Evolutionary conservation across 1,139 yeast species (phyloP), one percentile per base, ranked within the genome.

Genomic region (Candida frijolesensis): DNA sequence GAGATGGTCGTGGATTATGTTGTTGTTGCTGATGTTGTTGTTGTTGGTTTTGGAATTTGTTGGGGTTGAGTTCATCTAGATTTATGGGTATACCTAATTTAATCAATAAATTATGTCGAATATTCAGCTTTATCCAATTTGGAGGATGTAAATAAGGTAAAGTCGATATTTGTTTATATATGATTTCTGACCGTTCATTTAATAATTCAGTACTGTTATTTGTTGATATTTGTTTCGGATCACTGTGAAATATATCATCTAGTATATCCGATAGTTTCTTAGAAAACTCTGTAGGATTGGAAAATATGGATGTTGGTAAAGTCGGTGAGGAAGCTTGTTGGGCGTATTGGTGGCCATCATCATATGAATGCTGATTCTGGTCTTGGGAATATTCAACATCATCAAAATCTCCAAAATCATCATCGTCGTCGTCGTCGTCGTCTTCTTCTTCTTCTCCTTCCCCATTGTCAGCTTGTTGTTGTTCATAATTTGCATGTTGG

Each of bases 81-180:
- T 83, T 82, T 39, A 83, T 75, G 0, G 88, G 87, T 8, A 84
- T 76, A 0, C 87, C 87, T 40, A 84, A 66, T 12, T 80, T 75
- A 14, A 82, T 74, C 42, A 85, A 69, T 45, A 85, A 64, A 55
- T 77, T 75, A 56, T 84, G 80, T 40, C 89, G 77, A 27, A 84
- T 74, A 33, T 80, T 75, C 68, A 83, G 82, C 50, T 74, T 73
- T 34, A 72, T 72, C 90, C 90, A 85, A 57, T 80, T 83, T 30
- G 77, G 74, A 0, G 83, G 84, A 33, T 71, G 73, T 44, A 79
- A 63, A 49, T 72, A 71, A 1, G 83, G 83, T 14, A 68, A 54
- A 10, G 68, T 63, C 0, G 79, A 67, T 19, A 81, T 60, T 48
- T 72, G 72, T 4, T 56, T 56, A 64, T 60, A 71, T 22, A 70